Conservation (phyloP, 2,329 filamentous ascomycete genomes). For the Aspergillus ustus region DNA sequence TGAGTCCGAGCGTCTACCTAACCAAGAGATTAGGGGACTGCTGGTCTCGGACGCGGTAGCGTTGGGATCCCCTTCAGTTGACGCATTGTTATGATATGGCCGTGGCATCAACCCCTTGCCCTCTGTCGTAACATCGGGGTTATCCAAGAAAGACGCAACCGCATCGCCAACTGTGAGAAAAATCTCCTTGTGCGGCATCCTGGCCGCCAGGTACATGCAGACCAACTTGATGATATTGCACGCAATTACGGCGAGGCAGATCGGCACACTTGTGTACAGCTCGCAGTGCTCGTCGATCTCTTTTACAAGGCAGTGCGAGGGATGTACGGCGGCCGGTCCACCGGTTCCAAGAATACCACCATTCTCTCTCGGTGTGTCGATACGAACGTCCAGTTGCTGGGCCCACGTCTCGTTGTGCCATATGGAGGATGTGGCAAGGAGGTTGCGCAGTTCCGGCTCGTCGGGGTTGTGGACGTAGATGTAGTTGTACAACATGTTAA, state of each 20-base stretch:
- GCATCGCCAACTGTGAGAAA: constrained; percentile 35
- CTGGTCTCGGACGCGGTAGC: too few relatives aligned
- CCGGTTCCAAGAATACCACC: too few relatives aligned
- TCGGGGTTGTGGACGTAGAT: too few relatives aligned
- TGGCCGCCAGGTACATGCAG: constrained; percentile 22
- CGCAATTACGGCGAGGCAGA: constrained; percentile 17
- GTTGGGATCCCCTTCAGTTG: background rate
- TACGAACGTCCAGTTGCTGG: background rate
- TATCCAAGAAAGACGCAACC: constrained; percentile 30
- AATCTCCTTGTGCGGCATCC: background rate
- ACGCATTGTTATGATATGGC: constrained; percentile 20
- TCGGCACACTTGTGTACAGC: constrained; percentile 18
- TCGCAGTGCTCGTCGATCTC: background rate
- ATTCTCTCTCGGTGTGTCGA: background rate
- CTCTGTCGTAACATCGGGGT: constrained; percentile 20
- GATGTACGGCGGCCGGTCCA: background rate
- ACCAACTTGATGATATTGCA: constrained; percentile 19
- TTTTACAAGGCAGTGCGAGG: background rate
- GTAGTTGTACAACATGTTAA: too few relatives aligned
- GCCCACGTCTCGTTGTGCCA: too few relatives aligned
- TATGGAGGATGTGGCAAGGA: too few relatives aligned
- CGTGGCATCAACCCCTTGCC: background rate
- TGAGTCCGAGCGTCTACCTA: too few relatives aligned
- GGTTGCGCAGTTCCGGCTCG: too few relatives aligned
- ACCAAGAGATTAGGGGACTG: too few relatives aligned